A percentile compares a stretch with the other conserved stretches of the same genome.
Evolutionary conservation across 805 yeast genomes (phyloP).

Genomic region (Vanderwaltozyma yarrowii): DNA sequence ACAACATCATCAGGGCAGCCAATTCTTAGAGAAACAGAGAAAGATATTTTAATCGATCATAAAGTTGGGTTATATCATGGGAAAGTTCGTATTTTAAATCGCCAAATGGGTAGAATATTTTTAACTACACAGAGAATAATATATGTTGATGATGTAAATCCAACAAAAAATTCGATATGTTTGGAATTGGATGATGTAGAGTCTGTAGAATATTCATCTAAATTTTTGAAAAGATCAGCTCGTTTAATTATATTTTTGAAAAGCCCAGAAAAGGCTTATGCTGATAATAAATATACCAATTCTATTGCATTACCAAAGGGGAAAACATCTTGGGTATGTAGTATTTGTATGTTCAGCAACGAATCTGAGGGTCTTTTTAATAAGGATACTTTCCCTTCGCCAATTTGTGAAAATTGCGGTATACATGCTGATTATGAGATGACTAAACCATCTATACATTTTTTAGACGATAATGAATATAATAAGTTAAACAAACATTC

Average conservation of each 20-base stretch:
- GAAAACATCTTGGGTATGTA: conserved; percentile 59
- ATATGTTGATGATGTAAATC: conserved; percentile 48
- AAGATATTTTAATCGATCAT: conserved; percentile 41
- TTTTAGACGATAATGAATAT: neutral
- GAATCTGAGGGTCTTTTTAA: conserved; percentile 19
- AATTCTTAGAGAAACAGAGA: conserved; percentile 35
- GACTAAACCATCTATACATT: conserved; percentile 26
- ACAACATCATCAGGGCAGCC: conserved; percentile 33
- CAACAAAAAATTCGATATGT: conserved; percentile 36
- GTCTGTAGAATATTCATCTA: conserved; percentile 33
- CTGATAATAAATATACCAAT: neutral
- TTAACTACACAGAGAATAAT: conserved; percentile 65
- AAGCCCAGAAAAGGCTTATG: neutral
- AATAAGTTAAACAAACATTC: neutral
- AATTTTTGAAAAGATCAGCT: conserved; percentile 71
- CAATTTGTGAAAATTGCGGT: conserved; percentile 55
- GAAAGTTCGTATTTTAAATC: conserved; percentile 46
- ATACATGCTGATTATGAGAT: conserved; percentile 34
- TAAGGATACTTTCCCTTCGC: conserved; percentile 21
- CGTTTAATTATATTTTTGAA: conserved; percentile 45
- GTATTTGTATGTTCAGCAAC: conserved; percentile 51
- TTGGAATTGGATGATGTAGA: conserved; percentile 36
- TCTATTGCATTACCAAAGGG: neutral
- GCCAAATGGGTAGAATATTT: conserved; percentile 70
- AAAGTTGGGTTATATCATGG: conserved; percentile 75